These are phyloP conservation scores for Westerdykella ornata DNA, from an alignment of 2,329 filamentous ascomycete species.

Conservation along the genomic window DNA sequence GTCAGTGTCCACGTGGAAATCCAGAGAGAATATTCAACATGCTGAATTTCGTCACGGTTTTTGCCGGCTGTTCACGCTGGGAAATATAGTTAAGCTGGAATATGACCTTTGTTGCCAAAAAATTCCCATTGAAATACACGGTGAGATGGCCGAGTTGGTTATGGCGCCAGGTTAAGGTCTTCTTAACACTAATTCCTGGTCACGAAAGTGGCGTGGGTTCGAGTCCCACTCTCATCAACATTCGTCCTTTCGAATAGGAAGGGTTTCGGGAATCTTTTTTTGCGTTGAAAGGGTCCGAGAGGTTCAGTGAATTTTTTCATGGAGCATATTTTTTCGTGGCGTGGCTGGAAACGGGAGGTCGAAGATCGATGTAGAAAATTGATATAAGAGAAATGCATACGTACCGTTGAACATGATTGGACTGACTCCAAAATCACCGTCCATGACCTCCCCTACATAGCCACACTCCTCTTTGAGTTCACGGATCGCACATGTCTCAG, in stretches of 20 bases:
- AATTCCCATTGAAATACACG: not conserved
- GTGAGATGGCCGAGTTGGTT: constrained; percentile 6
- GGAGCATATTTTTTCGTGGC: no score
- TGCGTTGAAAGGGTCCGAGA: not conserved
- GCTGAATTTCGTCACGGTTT: no score
- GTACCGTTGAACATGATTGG: constrained; percentile 42
- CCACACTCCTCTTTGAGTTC: constrained; percentile 60
- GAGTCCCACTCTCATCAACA: constrained; percentile 37
- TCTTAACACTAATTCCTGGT: constrained; percentile 26
- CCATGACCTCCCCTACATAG: constrained; percentile 47
- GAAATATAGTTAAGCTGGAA: no score
- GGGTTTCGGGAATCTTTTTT: constrained; percentile 17
- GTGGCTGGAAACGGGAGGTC: no score
- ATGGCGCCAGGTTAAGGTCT: not conserved
- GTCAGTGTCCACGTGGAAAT: not conserved
- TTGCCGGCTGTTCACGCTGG: no score
- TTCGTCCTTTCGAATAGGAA: constrained; percentile 15
- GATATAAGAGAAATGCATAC: constrained; percentile 6
- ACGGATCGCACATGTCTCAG: constrained; percentile 52
- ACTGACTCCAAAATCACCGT: constrained; percentile 32
- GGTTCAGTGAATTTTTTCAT: no score
- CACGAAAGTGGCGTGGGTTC: constrained; percentile 37
- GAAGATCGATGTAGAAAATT: not conserved
- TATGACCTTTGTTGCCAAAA: not conserved
- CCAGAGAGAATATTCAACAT: not conserved